Conservation (phyloP, 495 filamentous ascomycete species). For the Aspergillus nanangensis region DNA sequence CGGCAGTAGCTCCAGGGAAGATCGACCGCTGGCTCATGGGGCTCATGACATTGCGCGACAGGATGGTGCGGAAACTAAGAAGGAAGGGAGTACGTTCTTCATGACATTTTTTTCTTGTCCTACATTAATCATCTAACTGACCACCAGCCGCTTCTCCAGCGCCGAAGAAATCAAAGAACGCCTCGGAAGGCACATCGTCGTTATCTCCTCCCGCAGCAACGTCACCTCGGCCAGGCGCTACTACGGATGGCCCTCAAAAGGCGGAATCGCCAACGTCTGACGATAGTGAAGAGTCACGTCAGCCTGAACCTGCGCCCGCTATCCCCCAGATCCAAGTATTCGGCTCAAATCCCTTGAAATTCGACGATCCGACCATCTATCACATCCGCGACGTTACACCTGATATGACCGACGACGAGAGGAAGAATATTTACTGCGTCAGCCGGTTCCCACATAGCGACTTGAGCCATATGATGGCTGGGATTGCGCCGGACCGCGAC, state of each 20-base stretch:
- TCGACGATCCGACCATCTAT: slow-evolving; percentile 91
- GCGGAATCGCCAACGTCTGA: slow-evolving; percentile 50
- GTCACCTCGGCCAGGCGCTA: slow-evolving; percentile 48
- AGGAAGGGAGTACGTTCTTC: slow-evolving; percentile 56
- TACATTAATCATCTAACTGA: slow-evolving; percentile 2
- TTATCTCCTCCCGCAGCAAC: slow-evolving; percentile 48
- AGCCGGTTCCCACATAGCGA: slow-evolving; percentile 75
- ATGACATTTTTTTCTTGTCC: neutral
- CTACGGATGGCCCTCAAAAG: slow-evolving; percentile 36
- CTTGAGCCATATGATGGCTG: slow-evolving; percentile 78
- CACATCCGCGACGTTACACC: slow-evolving; percentile 73
- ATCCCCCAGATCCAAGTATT: slow-evolving; percentile 77
- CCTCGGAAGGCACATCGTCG: slow-evolving; percentile 53
- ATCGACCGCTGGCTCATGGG: slow-evolving; percentile 56
- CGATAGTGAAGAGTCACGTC: slow-evolving; percentile 63
- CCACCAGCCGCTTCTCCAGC: slow-evolving; percentile 37
- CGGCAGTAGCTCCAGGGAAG: slow-evolving; percentile 42
- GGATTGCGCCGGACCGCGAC: slow-evolving; percentile 85
- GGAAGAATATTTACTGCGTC: slow-evolving; percentile 82
- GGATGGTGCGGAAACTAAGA: slow-evolving; percentile 52
- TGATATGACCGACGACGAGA: slow-evolving; percentile 75
- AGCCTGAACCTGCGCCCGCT: slow-evolving; percentile 71
- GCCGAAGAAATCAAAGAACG: slow-evolving; percentile 47
- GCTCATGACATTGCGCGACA: slow-evolving; percentile 64
- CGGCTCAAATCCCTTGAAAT: slow-evolving; percentile 85